Conservation (phyloP, 192 early-diverging fungal species). For the Rhizoclosmatium sp. region DNA sequence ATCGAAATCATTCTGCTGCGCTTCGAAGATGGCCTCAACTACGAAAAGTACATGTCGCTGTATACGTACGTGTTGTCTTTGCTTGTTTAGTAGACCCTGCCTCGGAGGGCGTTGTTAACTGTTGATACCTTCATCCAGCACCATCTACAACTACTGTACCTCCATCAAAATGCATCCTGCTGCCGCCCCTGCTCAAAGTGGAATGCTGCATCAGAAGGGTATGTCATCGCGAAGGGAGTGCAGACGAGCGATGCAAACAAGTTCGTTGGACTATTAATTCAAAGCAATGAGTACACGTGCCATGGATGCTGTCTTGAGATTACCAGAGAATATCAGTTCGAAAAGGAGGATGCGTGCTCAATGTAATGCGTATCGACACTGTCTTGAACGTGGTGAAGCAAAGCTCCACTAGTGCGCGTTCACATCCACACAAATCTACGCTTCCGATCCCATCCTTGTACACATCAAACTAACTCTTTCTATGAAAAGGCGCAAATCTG, state of each 20-base stretch:
- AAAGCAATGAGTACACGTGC: no score
- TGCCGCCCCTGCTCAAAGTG: not conserved
- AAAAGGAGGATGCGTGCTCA: no score
- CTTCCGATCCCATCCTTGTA: not conserved
- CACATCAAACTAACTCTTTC: not conserved
- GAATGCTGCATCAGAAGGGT: conserved; percentile 32
- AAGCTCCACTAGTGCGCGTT: no score
- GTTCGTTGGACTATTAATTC: no score
- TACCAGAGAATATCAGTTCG: no score
- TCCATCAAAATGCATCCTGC: conserved; percentile 49
- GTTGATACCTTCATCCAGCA: conserved; percentile 42
- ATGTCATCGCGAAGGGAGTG: not conserved
- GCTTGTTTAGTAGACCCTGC: not conserved
- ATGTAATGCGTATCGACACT: no score
- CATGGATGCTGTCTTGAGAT: no score
- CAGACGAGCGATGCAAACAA: no score
- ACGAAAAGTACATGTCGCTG: conserved; percentile 80
- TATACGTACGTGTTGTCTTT: conserved; percentile 78
- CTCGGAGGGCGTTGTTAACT: not conserved
- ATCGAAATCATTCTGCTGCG: conserved; percentile 83
- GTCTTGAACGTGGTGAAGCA: no score
- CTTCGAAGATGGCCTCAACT: conserved; percentile 75
- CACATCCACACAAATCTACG: not conserved
- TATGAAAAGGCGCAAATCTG: conserved; percentile 51
- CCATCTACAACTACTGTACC: conserved; percentile 83